phyloP scores from a whole-genome alignment of 1,139 yeast genomes.

The Debaryomyces singareniensis region DNA sequence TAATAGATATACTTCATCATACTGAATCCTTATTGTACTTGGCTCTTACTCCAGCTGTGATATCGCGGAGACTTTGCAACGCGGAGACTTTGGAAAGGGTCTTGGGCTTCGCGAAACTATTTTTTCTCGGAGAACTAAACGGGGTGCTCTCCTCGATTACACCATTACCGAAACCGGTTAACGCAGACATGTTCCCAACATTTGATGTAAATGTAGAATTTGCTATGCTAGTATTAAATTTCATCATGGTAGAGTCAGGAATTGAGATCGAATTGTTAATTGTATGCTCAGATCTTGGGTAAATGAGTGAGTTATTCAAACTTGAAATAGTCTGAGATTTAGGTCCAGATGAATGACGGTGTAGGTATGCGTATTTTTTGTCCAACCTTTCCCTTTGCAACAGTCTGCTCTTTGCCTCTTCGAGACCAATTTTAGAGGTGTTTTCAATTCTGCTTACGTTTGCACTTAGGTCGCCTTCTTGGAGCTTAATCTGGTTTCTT shows the following conservation, averaged over 20 bases:
- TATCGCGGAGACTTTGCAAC: slow-evolving; percentile 29
- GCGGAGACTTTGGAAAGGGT: slow-evolving; percentile 14
- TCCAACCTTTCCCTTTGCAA: slow-evolving; percentile 5
- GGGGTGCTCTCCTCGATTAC: slow-evolving; percentile 39
- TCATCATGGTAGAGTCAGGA: slow-evolving; percentile 13
- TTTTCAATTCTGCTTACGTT: background rate
- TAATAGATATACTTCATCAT: background rate
- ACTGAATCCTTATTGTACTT: slow-evolving; percentile 7
- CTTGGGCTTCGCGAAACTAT: slow-evolving; percentile 10
- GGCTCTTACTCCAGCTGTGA: slow-evolving; percentile 29
- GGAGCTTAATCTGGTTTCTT: slow-evolving; percentile 3
- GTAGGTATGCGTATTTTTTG: slow-evolving; percentile 29
- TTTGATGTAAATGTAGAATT: slow-evolving; percentile 18
- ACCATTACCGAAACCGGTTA: slow-evolving; percentile 34
- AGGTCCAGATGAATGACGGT: background rate
- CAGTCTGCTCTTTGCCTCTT: slow-evolving; percentile 25
- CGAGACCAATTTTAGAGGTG: background rate
- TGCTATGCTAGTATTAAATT: slow-evolving; percentile 14
- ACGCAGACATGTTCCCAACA: slow-evolving; percentile 12
- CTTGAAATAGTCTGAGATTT: slow-evolving; percentile 10
- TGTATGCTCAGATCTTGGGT: background rate
- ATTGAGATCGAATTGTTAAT: slow-evolving; percentile 1
- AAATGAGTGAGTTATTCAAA: background rate
- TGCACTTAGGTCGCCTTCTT: background rate
- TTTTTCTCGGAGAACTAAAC: slow-evolving; percentile 22